Base-by-base conservation (phyloP, 768 basidiomycete species). In the Omphalotus guepiniiformis region DNA sequence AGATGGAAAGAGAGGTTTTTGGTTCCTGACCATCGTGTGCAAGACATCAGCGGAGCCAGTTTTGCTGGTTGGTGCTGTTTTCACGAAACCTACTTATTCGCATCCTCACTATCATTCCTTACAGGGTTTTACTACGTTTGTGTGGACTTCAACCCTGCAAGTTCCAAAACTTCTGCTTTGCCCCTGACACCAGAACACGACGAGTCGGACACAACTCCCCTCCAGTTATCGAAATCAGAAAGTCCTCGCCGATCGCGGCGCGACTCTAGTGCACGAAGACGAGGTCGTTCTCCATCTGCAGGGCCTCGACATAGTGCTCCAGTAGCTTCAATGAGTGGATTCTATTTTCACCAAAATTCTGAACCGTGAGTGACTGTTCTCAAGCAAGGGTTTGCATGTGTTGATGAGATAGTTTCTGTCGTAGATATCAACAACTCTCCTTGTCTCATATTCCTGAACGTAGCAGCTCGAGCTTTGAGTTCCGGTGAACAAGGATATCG, bases 1-100 rank as follows among this genome's bases (percentile, higher is more conserved):
- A 75, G 95, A 51, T 94, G 93, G 88, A 98, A 98, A 68, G 95
- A 98, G 68, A 75, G 85, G 58, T 97, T 96, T 66, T 72, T 98
- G 44, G 89, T 97, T n/a, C 93, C 93, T 2, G 90, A 94, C 64
- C 90, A 94, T 68, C 80, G 84, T 50, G 89, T 95, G 25, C 83
- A 89, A 64, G 91, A 94, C 63, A 95, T 97, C 67, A 91, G 82
- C 58, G 93, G 93, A 36, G 93, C 93, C 18, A 92, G 89, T 62
- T 96, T 94, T 65, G 93, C 93, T 58, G 93, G 92, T 91, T 55
- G 62, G 80, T 71, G 28, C n/a, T n/a, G n/a, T n/a, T n/a, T n/a
- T n/a, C n/a, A n/a, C n/a, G 35, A 36, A 46, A 51, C 36, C 26
- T 55, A 13, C 34, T 42, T 28, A 19, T 23, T 26, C 15, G 23